Percentiles rank a stretch among this genome's conserved stretches.
Conservation (phyloP, 2,329 filamentous ascomycete genomes). For the Exophiala sp. region DNA sequence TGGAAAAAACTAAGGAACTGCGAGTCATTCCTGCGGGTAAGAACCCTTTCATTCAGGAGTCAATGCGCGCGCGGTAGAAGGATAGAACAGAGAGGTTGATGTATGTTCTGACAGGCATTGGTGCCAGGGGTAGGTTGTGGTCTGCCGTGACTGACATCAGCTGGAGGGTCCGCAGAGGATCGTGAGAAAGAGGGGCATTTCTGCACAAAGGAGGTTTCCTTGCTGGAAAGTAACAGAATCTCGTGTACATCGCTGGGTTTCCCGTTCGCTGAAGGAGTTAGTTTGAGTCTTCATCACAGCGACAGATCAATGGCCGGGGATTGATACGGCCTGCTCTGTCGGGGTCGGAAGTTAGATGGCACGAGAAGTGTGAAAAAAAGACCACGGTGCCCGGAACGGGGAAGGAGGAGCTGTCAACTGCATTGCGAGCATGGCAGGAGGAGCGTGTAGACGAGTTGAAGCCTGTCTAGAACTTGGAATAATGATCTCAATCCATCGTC, state of each 20-base stretch:
- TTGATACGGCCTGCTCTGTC: background rate
- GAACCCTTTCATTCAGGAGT: conserved; percentile 7
- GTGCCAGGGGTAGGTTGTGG: background rate
- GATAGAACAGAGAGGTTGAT: background rate
- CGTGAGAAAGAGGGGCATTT: background rate
- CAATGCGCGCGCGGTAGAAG: conserved; percentile 1
- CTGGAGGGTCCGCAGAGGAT: background rate
- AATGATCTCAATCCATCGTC: too few species aligned
- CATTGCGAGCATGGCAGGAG: background rate
- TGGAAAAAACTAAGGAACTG: background rate
- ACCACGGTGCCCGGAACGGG: background rate
- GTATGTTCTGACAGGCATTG: conserved; percentile 4
- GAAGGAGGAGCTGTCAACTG: background rate
- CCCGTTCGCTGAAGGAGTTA: background rate
- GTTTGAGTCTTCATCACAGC: background rate
- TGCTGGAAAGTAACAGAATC: background rate
- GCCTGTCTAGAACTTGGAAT: background rate
- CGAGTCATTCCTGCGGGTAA: conserved; percentile 1
- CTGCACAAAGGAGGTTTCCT: background rate
- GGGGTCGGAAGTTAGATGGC: background rate
- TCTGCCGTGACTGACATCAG: conserved; percentile 1
- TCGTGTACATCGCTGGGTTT: background rate
- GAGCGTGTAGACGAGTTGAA: background rate
- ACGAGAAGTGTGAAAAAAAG: background rate
- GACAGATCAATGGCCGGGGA: background rate